Evolutionary conservation across 1,284 basidiomycete species (phyloP), one percentile per base, ranked within the genome.

Genomic region (Psilocybe mexicana): DNA sequence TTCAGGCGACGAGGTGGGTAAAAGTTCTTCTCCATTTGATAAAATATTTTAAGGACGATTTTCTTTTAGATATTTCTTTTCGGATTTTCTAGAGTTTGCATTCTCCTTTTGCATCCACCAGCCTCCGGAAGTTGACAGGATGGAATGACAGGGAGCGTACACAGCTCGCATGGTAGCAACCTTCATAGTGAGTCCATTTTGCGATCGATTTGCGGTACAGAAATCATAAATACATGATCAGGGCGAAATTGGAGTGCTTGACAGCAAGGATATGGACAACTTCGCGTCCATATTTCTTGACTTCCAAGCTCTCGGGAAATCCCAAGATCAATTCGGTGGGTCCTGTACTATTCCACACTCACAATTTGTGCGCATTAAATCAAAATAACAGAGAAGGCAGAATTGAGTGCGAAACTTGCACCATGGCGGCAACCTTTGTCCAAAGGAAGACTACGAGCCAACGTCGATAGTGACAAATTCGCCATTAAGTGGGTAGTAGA

Each of bases 91-190:
- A 76, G 87, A 67, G 86, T 86, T 70, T 8, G 45, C 23, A 30
- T 23, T 11, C 24, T 52, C 35, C 26, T 26, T 7, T n/a, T n/a
- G 1, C 2, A 10, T 50, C 8, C 26, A 24, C 24, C 2, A 30
- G 6, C 38, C 42, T 26, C 18, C 18, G 18, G 4, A 48, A 48
- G 8, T 28, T 49, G 14, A 52, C 11, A 38, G 18, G 14, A 6
- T 11, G 11, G 43, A 52, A 10, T 46, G 12, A 33, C 35, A 63
- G 61, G 62, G 62, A 23, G 62, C 86, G 56, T 90, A 89, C 67
- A 88, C 87, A 0, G 88, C 80, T 4, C 78, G 87, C 40, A 88
- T 88, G 84, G 76, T 88, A 4, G 85, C 85, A 11, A 79, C 79
- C 74, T 80, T 90, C 63, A 86, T 90, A 58, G 88, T 84, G 68